Evolutionary conservation across 192 early-diverging fungal species (phyloP).

Genomic region (Backusella liffmaniae): DNA sequence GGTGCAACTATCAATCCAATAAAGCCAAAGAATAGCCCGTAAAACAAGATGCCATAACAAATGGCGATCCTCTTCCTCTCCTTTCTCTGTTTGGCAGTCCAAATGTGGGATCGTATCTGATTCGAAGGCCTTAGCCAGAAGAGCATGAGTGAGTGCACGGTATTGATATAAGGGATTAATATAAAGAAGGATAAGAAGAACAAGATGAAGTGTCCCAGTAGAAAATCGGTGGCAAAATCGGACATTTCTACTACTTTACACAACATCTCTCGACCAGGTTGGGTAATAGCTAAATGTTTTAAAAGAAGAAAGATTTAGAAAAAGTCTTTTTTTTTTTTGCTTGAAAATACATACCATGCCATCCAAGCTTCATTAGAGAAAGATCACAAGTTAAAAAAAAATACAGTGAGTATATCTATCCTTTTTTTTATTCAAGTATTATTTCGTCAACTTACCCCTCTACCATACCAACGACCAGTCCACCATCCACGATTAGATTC

Average conservation of each 20-base stretch:
- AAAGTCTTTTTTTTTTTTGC: background rate
- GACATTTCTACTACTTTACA: conserved; percentile 87
- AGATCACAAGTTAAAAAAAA: background rate
- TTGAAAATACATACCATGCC: conserved; percentile 32
- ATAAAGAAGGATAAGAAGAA: conserved; percentile 74
- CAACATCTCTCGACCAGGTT: conserved; percentile 75
- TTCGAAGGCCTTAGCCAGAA: conserved; percentile 83
- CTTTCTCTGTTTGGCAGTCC: conserved; percentile 62
- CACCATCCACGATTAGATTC: conserved; percentile 86
- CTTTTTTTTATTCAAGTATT: background rate
- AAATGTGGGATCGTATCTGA: conserved; percentile 75
- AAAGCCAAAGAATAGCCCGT: conserved; percentile 60
- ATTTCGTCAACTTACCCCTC: conserved; percentile 55
- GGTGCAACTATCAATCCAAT: conserved; percentile 64
- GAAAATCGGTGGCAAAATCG: conserved; percentile 76
- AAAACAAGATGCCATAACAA: conserved; percentile 68
- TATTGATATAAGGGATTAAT: conserved; percentile 70
- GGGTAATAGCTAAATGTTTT: conserved; percentile 54
- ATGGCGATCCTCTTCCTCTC: conserved; percentile 64
- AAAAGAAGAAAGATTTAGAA: background rate
- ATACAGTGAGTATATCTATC: background rate
- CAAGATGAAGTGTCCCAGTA: conserved; percentile 73
- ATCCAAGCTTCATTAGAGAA: conserved; percentile 27
- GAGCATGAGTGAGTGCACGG: conserved; percentile 76
- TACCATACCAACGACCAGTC: conserved; percentile 81